Evolutionary conservation across 176 grass and related monocot species (phyloP), one percentile per base, ranked within the genome.

Genomic region (Rhynchospora breviuscula): DNA sequence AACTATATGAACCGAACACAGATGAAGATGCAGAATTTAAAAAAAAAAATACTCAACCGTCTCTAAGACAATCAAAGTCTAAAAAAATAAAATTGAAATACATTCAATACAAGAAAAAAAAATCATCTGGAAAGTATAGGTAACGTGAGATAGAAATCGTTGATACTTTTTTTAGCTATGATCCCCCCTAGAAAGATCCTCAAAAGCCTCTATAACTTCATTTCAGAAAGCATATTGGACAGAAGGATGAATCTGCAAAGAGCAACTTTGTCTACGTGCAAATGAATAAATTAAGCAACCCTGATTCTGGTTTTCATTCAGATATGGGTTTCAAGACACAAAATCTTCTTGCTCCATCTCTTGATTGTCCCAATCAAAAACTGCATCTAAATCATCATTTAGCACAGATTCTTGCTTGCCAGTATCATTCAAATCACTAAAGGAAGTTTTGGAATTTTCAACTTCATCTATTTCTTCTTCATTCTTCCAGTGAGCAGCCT

Each of bases 361-460:
- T 77, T 77, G 23, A 56, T 56, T 77, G 49, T 56, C 73, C 73
- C 73, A 77, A 77, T 77, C 54, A 31, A 82, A 82, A 49, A 82
- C 7, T 18, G 44, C 45, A 67, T 82, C 80, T 45, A 82, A 82
- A 82, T 67, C 80, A 58, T 58, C 56, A 73, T 45, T 73, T 46
- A 35, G 17, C 68, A 48, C 35, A 31, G 14, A 31, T 46, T 73
- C 68, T 2, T 73, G 68, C 31, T 46, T 73, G 29, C 35, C 33
- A 45, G 23, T 47, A 73, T 73, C 47, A 73, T 44, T n/a, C 15
- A 43, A 35, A 43, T 73, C 35, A 44, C 12, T 44, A 73, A 11
- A 35, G 18, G 8, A 18, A 8, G 33, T 44, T 43, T 73, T 18
- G 33, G 17, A 73, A 73, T 73, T 73, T 73, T 73, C 68, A 33